Base-by-base conservation (phyloP, 331 rosid species). In the Stylosanthes scabra region DNA sequence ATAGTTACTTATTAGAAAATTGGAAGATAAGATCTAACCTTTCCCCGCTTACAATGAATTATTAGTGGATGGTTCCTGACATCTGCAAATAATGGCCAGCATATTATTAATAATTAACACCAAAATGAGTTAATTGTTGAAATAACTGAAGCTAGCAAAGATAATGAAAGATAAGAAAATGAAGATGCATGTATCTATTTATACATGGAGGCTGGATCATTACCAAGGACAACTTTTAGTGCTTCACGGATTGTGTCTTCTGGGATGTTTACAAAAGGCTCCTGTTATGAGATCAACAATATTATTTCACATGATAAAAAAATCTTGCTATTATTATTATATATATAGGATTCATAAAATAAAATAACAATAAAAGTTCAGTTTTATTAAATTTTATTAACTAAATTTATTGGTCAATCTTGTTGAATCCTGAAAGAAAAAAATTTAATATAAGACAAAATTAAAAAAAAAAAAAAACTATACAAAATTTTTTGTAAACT, bases 21-120 rank as follows among this genome's bases (percentile, higher is more conserved):
- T 4, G 7, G 3, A 9, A 2, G 27, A 8, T 7, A 47, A 37
- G 59, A 13, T 10, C 87, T 62, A 79, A 95, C 99, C 97, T 95
- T 95, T 13, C 99, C 99, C 34, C 99, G 75, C 81, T 95, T 95
- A 61, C 99, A 95, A 80, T 95, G 99, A 72, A 95, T 95, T 70
- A 95, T 81, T 74, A 92, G 85, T 0, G 99, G 99, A 75, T 88
- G 99, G 84, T 92, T 95, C 84, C 89, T 95, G 31, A 86, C 88
- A 76, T 92, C 99, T 95, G 91, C 86, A 82, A 49, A 49, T 62
- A 65, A 49, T 42, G 28, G 65, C 45, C 51, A 61, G 34, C 46
- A 80, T 65, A 68, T 55, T 61, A 58, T 63, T 68, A 46, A 77
- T 20, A 20, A 20, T 20, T 20, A 20, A 20, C 25, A 20, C 25